phyloP scores from a whole-genome alignment of 768 basidiomycete genomes.

The Polyporus arcularius region DNA sequence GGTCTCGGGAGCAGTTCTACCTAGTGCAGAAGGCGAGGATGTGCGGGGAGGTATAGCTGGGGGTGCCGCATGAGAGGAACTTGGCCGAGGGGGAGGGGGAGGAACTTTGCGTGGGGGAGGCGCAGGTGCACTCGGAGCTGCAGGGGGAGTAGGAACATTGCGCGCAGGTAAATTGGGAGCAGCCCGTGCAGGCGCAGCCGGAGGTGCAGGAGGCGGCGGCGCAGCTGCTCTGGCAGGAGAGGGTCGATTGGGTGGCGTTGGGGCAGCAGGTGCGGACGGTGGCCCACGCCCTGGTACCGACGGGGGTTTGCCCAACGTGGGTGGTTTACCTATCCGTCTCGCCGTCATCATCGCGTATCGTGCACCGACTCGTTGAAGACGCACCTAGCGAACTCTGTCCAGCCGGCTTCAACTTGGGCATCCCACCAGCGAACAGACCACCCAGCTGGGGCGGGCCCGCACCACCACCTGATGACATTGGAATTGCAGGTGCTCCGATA shows the following conservation, averaged over 20 bases:
- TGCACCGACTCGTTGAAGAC: slow-evolving; percentile 14
- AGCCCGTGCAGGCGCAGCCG: slow-evolving; percentile 28
- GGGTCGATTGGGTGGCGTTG: neutral
- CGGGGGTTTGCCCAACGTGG: slow-evolving; percentile 67
- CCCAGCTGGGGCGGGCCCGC: slow-evolving; percentile 80
- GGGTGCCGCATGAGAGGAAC: slow-evolving; percentile 40
- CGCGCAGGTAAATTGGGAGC: slow-evolving; percentile 9
- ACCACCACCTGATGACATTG: slow-evolving; percentile 25
- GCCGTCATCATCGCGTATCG: slow-evolving; percentile 2
- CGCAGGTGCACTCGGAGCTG: slow-evolving; percentile 37
- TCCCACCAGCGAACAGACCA: slow-evolving; percentile 85
- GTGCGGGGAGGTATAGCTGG: slow-evolving; percentile 25
- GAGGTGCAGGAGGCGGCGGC: slow-evolving; percentile 33
- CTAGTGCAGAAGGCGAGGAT: slow-evolving; percentile 16
- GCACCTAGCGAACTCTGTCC: slow-evolving; percentile 55
- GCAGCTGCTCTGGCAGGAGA: neutral
- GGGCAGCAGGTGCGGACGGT: slow-evolving; percentile 32
- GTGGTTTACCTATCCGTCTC: slow-evolving; percentile 52
- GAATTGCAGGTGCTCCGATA: slow-evolving; percentile 30
- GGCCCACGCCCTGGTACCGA: slow-evolving; percentile 56
- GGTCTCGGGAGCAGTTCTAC: slow-evolving; percentile 25
- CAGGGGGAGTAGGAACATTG: slow-evolving; percentile 34
- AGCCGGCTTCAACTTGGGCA: slow-evolving; percentile 88
- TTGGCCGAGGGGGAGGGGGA: slow-evolving; percentile 31
- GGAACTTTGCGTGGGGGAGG: slow-evolving; percentile 38